Conservation (phyloP, 805 yeast genomes). For the Ogataea zsoltii region DNA sequence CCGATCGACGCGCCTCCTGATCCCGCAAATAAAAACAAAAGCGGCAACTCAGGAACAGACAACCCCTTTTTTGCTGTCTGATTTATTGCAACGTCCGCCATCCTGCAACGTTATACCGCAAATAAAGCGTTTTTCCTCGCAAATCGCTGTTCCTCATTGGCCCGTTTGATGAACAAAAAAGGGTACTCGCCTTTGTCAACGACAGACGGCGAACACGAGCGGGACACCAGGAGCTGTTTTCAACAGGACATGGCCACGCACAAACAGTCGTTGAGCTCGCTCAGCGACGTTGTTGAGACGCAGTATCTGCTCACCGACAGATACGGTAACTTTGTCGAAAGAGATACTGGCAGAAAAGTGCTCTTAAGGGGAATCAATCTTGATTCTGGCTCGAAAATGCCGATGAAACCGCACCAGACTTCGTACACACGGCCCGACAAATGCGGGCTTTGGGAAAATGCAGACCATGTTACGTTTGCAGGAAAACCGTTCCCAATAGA, state of each 20-base stretch:
- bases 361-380: slow-evolving; percentile 78
- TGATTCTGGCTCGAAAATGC: slow-evolving; percentile 74
- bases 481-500: slow-evolving; percentile 78
- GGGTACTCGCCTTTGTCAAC: slow-evolving; percentile 18
- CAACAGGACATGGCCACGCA: slow-evolving; percentile 9
- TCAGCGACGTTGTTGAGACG: slow-evolving; percentile 23
- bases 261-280: slow-evolving; percentile 16
- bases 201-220: slow-evolving; percentile 3
- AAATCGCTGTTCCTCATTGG: not conserved
- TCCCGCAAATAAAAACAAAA: slow-evolving; percentile 1
- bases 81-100: too few relatives aligned
- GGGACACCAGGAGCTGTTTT: not conserved
- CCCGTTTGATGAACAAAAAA: slow-evolving; percentile 14
- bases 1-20: not conserved
- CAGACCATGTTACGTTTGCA: slow-evolving; percentile 76
- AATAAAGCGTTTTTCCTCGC: not conserved
- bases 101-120: too few relatives aligned
- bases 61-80: too few relatives aligned
- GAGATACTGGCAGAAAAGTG: slow-evolving; percentile 54
- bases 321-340: slow-evolving; percentile 59
- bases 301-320: slow-evolving; percentile 36
- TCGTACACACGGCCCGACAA: slow-evolving; percentile 39
- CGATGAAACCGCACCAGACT: slow-evolving; percentile 53
- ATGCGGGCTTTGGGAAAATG: slow-evolving; percentile 58
- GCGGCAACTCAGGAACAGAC: slow-evolving; percentile 1